Conservation (phyloP, 2,329 filamentous ascomycete genomes). For the Epichloe bromicola region DNA sequence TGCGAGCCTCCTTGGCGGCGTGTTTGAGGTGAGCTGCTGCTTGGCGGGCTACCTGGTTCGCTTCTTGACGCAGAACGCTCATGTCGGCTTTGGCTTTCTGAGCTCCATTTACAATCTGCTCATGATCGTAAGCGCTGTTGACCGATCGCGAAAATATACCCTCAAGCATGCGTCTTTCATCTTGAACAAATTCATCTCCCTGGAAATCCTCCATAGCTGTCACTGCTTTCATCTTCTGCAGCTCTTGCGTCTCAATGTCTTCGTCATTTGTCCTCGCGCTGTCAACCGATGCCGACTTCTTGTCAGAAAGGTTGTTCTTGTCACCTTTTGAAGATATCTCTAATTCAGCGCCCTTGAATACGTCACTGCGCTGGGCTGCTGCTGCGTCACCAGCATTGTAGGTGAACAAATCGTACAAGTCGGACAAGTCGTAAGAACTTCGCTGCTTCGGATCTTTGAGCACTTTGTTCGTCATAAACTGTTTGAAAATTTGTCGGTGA, state of each 20-base stretch:
- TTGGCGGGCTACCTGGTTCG: slow-evolving; percentile 62
- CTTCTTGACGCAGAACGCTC: slow-evolving; percentile 68
- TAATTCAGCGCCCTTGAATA: slow-evolving; percentile 83
- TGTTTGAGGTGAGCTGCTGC: slow-evolving; percentile 65
- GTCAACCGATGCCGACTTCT: slow-evolving; percentile 6
- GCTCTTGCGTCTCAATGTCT: slow-evolving; percentile 26
- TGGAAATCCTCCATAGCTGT: slow-evolving; percentile 52
- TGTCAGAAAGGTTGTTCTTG: slow-evolving; percentile 2
- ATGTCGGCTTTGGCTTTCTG: slow-evolving; percentile 61
- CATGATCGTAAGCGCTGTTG: slow-evolving; percentile 86
- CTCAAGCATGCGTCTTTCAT: slow-evolving; percentile 71
- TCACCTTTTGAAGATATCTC: slow-evolving; percentile 12
- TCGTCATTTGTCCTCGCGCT: slow-evolving; percentile 4
- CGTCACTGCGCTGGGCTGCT: slow-evolving; percentile 63
- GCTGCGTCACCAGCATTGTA: slow-evolving; percentile 39
- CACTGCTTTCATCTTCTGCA: slow-evolving; percentile 45
- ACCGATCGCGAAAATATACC: slow-evolving; percentile 81
- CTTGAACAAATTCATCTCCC: slow-evolving; percentile 35
- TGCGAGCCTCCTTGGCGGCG: slow-evolving; percentile 58
- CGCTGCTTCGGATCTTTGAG: slow-evolving; percentile 87
- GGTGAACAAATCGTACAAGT: slow-evolving; percentile 84
- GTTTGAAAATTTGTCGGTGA: slow-evolving; percentile 96
- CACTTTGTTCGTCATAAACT: slow-evolving; percentile 94
- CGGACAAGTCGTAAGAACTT: slow-evolving; percentile 77
- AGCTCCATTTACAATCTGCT: slow-evolving; percentile 73